Percentiles rank a stretch among this genome's conserved stretches.
Conservation (phyloP, 345 rosid species). For the Eucalyptus pauciflora region DNA sequence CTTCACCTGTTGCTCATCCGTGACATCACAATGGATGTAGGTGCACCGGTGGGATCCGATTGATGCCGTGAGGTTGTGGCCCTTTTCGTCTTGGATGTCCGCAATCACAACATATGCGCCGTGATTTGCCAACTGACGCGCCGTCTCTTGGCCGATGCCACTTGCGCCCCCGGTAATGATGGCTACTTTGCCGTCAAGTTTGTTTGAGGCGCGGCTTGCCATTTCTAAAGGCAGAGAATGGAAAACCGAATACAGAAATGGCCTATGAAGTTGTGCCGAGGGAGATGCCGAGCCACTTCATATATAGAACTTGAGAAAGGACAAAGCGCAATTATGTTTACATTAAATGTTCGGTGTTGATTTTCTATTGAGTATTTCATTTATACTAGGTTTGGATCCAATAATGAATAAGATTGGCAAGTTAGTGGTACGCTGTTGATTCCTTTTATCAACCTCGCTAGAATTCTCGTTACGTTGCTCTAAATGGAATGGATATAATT, state of each 20-base stretch:
- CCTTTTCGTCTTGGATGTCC: constrained; percentile 5
- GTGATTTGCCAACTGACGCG: not conserved
- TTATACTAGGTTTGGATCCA: accelerated
- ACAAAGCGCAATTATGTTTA: not conserved
- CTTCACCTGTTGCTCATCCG: constrained; percentile 6
- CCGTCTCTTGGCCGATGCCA: constrained; percentile 5
- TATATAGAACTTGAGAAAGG: not conserved
- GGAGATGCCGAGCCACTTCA: not conserved
- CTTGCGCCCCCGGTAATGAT: constrained; percentile 9
- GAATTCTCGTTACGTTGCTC: not conserved
- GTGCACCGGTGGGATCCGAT: not conserved
- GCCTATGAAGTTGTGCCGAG: not conserved
- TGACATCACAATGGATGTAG: constrained; percentile 14
- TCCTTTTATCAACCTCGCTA: not conserved
- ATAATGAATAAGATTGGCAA: not conserved
- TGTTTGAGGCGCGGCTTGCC: not conserved
- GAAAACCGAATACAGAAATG: not conserved
- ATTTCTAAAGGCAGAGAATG: not conserved
- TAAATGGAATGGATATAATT: not conserved
- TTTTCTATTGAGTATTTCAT: not conserved
- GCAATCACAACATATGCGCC: constrained; percentile 1
- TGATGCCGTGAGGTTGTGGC: not conserved
- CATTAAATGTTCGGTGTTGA: not conserved
- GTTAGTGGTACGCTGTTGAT: not conserved
- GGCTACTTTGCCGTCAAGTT: constrained; percentile 7